Conservation (phyloP, 2,329 filamentous ascomycete genomes). For the Penicillium frequentans region DNA sequence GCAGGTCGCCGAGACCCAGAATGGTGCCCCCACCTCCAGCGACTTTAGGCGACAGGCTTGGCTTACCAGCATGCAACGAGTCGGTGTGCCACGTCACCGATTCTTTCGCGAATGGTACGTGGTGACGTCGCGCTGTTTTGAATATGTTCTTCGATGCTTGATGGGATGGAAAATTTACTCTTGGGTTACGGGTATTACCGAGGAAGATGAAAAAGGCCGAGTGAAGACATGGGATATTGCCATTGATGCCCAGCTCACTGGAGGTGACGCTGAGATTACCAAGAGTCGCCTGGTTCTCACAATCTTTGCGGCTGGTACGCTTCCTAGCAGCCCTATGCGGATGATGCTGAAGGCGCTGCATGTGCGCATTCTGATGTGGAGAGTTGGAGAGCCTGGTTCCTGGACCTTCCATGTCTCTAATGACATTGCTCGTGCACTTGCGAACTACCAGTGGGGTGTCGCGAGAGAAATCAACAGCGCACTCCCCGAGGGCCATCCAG, state of each 20-base stretch:
- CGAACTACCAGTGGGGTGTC: constrained; percentile 76
- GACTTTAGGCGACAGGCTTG: constrained; percentile 85
- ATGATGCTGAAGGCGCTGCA: constrained; percentile 93
- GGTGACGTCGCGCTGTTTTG: constrained; percentile 74
- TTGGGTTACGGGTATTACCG: constrained; percentile 73
- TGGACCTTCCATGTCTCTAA: constrained; percentile 66
- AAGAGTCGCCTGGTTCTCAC: constrained; percentile 83
- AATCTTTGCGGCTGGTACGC: constrained; percentile 80
- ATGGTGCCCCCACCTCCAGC: constrained; percentile 68
- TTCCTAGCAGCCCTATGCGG: constrained; percentile 77
- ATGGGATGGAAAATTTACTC: constrained; percentile 78
- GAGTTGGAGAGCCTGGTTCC: constrained; percentile 65
- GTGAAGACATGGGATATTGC: constrained; percentile 93
- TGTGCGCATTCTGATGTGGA: constrained; percentile 85
- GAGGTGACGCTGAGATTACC: constrained; percentile 86
- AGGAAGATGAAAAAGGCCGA: constrained; percentile 81
- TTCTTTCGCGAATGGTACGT: constrained; percentile 84
- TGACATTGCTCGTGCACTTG: constrained; percentile 69
- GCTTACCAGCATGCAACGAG: constrained; percentile 88
- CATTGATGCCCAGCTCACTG: constrained; percentile 86
- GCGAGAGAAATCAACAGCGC: constrained; percentile 62
- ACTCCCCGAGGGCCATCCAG: constrained; percentile 55
- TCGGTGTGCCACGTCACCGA: constrained; percentile 85
- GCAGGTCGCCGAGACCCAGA: constrained; percentile 21
- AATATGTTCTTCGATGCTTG: constrained; percentile 75